Evolutionary conservation across 2,329 filamentous ascomycete species (phyloP), one percentile per base, ranked within the genome.

Genomic region (Diaporthe amygdali): DNA sequence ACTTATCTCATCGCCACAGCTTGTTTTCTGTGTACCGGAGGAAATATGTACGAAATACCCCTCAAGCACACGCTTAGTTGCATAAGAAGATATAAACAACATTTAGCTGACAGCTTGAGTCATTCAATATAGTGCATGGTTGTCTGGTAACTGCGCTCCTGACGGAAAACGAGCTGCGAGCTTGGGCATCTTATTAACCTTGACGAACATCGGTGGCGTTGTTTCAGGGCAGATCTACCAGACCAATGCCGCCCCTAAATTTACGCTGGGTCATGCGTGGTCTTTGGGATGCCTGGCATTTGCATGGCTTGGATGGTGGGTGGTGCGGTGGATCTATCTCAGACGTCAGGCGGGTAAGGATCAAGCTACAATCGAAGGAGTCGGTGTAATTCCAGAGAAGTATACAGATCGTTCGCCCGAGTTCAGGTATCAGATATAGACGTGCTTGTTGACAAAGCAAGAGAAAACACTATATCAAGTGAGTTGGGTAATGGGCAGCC

Each of bases 251-350:
- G 75, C 75, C 0, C 77, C 77, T 25, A 67, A 64, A 15, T 78
- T 75, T 27, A 76, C 74, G 0, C 71, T 78, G 2, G 77, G 81
- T 0, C 81, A 82, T 73, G 79, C 78, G 5, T 83, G 79, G 80
- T 79, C 77, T 17, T 67, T 82, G 34, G 81, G 81, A 0, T 83
- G 81, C 78, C 75, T 63, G 14, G 41, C 41, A 47, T 63, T 37
- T 25, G 56, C 56, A 22, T 63, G 56, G 56, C 7, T 79, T 55
- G 78, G 77, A 8, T 82, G 80, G 80, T 83, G 81, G 81, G 56
- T 80, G 46, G 73, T 80, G 8, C 73, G 78, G 30, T 71, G 54
- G 41, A 77, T 82, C 10, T 82, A 82, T 49, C 72, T 49, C 44
- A 75, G 73, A n/a, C 80, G 81, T 17, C 71, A 78, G 71, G 69